phyloP scores from a whole-genome alignment of 345 rosid species.

The Hibiscus tridactylites region DNA sequence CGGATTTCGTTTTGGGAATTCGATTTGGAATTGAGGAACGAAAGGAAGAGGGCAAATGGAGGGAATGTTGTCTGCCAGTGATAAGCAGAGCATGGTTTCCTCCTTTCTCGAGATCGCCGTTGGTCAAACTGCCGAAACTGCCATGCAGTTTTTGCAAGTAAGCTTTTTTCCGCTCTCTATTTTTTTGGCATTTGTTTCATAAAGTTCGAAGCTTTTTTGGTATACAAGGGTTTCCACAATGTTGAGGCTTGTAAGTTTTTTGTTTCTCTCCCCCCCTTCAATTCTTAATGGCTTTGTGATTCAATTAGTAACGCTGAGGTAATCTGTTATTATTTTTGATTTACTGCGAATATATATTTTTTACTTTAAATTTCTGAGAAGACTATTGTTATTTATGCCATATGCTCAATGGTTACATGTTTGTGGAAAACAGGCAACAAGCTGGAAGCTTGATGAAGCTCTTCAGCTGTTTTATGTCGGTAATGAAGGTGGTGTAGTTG shows the following conservation, averaged over 20 bases:
- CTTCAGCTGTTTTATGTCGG: constrained; percentile 89
- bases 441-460: constrained; percentile 97
- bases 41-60: constrained; percentile 23
- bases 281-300: neutral
- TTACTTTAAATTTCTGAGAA: neutral
- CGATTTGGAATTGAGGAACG: neutral
- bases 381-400: neutral
- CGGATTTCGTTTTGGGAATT: neutral
- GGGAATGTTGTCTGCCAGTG: constrained; percentile 37
- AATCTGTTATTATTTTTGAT: neutral
- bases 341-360: neutral
- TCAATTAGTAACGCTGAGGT: neutral
- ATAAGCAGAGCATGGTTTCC: constrained; percentile 69
- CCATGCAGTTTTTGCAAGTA: constrained; percentile 88
- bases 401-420: neutral
- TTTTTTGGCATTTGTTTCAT: neutral
- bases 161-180: neutral
- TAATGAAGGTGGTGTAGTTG: constrained; percentile 44
- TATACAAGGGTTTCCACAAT: neutral
- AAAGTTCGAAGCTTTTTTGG: neutral
- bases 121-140: constrained; percentile 85
- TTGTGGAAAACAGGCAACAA: constrained; percentile 57
- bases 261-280: neutral
- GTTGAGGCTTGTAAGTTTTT: neutral
- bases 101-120: constrained; percentile 98